Conservation (phyloP, 1,139 yeast genomes). For the Candida sanyaensis region DNA sequence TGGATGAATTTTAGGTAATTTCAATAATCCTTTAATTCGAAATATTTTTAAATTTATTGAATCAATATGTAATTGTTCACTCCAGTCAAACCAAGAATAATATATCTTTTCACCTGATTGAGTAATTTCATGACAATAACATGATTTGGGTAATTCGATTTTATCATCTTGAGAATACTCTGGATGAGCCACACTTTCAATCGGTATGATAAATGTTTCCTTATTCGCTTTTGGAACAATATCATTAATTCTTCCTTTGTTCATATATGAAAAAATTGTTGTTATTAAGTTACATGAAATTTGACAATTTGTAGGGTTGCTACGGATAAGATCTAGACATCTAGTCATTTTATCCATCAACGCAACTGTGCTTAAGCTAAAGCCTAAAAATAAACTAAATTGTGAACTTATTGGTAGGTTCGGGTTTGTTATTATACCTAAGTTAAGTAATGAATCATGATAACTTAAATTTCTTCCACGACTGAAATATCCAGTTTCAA, state of each 20-base stretch:
- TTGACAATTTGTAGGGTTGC: slow-evolving; percentile 15
- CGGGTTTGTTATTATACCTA: slow-evolving; percentile 26
- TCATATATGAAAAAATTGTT: slow-evolving; percentile 27
- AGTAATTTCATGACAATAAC: slow-evolving; percentile 12
- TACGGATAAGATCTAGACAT: slow-evolving; percentile 25
- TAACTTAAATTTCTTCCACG: slow-evolving; percentile 29
- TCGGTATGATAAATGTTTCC: slow-evolving; percentile 24
- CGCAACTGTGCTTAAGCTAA: slow-evolving; percentile 28
- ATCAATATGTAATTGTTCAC: slow-evolving; percentile 59
- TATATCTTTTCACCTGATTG: slow-evolving; percentile 19
- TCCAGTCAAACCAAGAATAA: slow-evolving; percentile 67
- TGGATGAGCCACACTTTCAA: slow-evolving; percentile 30
- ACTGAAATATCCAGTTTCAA: slow-evolving; percentile 37
- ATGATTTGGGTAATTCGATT: slow-evolving; percentile 12
- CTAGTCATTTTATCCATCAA: slow-evolving; percentile 30
- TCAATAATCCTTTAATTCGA: slow-evolving; percentile 42
- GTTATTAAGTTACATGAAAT: slow-evolving; percentile 23
- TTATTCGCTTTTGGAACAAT: slow-evolving; percentile 24
- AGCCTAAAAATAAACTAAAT: slow-evolving; percentile 39
- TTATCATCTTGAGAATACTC: slow-evolving; percentile 21
- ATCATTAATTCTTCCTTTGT: slow-evolving; percentile 21
- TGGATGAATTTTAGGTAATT: slow-evolving; percentile 43
- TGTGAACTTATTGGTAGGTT: slow-evolving; percentile 19
- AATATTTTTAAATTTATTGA: slow-evolving; percentile 48
- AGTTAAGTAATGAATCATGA: slow-evolving; percentile 32